Conservation (phyloP, 768 basidiomycete species). For the Flagelloscypha sp. region DNA sequence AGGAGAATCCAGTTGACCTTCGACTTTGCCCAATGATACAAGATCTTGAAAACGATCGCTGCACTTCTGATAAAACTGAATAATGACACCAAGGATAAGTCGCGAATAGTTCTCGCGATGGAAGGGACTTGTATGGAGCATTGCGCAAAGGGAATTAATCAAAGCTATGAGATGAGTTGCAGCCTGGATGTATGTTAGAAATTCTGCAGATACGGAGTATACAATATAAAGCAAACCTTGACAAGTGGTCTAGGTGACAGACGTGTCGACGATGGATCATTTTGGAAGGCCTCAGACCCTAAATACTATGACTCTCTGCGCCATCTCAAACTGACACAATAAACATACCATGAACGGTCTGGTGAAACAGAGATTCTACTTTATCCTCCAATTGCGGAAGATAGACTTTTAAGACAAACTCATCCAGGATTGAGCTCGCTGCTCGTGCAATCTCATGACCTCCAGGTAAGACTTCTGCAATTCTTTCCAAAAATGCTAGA, state of each 20-base stretch:
- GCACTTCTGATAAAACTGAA: constrained; percentile 93
- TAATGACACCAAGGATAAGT: constrained; percentile 88
- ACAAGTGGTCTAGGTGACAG: constrained; percentile 69
- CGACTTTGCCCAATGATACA: constrained; percentile 35
- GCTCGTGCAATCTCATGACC: constrained; percentile 58
- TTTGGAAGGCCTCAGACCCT: constrained; percentile 84
- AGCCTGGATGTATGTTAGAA: constrained; percentile 41
- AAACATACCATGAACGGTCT: constrained; percentile 63
- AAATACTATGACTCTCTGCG: background rate
- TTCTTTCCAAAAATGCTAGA: constrained; percentile 69
- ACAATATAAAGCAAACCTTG: constrained; percentile 63
- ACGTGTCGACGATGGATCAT: constrained; percentile 59
- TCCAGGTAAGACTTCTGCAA: constrained; percentile 64
- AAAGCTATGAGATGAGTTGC: constrained; percentile 79
- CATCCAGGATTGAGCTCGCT: constrained; percentile 72
- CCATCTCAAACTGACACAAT: background rate
- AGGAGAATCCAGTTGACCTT: constrained; percentile 32
- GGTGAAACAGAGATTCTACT: constrained; percentile 79
- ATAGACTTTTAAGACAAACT: constrained; percentile 89
- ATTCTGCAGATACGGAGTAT: background rate
- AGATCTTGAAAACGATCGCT: constrained; percentile 80
- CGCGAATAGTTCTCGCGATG: constrained; percentile 91
- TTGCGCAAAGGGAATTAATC: constrained; percentile 84
- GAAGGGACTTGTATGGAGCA: constrained; percentile 88
- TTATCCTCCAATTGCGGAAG: constrained; percentile 94